Evolutionary conservation across 2,329 filamentous ascomycete genomes (phyloP), one percentile per base, ranked within the genome.

Genomic region (Shiraia sp.): DNA sequence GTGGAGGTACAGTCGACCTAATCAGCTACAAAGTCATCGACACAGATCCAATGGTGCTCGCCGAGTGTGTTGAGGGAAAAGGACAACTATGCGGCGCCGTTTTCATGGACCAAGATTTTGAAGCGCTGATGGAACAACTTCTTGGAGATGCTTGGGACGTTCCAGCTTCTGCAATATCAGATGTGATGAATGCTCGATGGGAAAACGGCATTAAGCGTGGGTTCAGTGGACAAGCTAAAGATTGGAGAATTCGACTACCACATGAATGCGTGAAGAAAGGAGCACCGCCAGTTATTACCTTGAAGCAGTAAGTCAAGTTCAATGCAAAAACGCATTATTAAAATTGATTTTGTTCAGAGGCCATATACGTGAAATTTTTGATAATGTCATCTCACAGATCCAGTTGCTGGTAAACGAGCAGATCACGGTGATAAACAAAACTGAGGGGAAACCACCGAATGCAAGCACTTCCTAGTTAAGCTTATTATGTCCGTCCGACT

Each of bases 1-100:
- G 55, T 16, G 55, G 57, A 7, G 55, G 55, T 6, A 59, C 55
- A 1, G 55, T 60, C 2, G 56, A 61, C 40, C 45, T 59, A 10
- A 56, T 59, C 4, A 53, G 52, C 9, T 61, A 61, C 28, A 51
- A 49, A 30, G 40, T 57, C 13, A 15, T n/a, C 6, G 35, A 40
- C 36, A 28, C 28, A 14, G 24, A 51, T 13, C 45, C 53, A 14
- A 10, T 55, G 41, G 16, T 38, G 37, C 4, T 52, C 4, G 36
- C 14, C 12, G 49, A 53, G 27, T 47, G 49, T 32, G 49, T 36
- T 8, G 44, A 48, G 19, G 40, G 43, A 14, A 40, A 4, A 28
- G 53, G 53, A 1, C 30, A 33, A 6, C 32, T 53, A 2, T 55
- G 54, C 27, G 54, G 54, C 7, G 41, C 47, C n/a, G 42, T 57